Evolutionary conservation across 1,284 basidiomycete genomes (phyloP).

Genomic region (Clitocybe nebularis): DNA sequence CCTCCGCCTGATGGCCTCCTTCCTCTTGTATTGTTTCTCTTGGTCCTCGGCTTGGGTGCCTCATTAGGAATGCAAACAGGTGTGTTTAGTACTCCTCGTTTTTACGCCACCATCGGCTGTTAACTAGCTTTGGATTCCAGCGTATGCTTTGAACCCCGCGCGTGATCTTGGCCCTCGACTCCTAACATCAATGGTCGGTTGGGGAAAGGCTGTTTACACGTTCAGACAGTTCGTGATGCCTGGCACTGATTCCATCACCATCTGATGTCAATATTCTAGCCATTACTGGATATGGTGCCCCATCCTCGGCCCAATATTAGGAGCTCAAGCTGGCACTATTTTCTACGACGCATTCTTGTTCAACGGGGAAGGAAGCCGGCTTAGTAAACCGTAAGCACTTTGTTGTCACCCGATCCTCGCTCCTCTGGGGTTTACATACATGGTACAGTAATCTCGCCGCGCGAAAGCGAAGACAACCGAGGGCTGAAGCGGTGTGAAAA

Average conservation of each 20-base stretch:
- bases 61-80: constrained; percentile 49
- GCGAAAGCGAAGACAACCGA: neutral
- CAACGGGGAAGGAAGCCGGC: constrained; percentile 40
- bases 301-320: constrained; percentile 45
- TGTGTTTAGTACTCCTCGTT: constrained; percentile 11
- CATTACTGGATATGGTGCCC: constrained; percentile 72
- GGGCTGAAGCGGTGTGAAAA: neutral
- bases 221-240: constrained; percentile 31
- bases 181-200: constrained; percentile 47
- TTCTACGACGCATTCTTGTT: constrained; percentile 53
- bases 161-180: constrained; percentile 55
- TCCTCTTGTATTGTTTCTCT: constrained; percentile 45
- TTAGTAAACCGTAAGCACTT: constrained; percentile 42
- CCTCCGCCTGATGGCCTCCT: constrained; percentile 39
- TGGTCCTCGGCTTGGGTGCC: constrained; percentile 44
- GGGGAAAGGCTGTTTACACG: constrained; percentile 40
- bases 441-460: neutral
- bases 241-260: neutral
- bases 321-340: constrained; percentile 43
- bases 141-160: constrained; percentile 52
- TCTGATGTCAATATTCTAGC: constrained; percentile 15
- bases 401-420: neutral
- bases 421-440: neutral
- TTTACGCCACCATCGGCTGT: neutral
- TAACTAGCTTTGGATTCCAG: constrained; percentile 16